Base-by-base conservation (phyloP, 306 rosid genomes). In the Quercus rubra region DNA sequence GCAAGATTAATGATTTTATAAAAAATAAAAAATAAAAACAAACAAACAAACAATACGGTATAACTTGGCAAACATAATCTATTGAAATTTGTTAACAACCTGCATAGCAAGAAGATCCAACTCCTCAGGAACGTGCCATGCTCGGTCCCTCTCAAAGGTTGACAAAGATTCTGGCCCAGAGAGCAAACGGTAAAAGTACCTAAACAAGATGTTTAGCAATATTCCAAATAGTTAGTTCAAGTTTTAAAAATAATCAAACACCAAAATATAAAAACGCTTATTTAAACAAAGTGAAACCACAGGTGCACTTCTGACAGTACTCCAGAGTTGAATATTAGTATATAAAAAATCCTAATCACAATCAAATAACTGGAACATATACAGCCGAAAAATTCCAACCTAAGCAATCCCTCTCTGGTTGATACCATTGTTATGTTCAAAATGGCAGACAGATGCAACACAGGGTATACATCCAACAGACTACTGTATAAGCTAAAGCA, bases 111-210 rank as follows among this genome's bases (percentile, higher is more conserved):
- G 74, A 79, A 95, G 80, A 87, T 87, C 85, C 33, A 95, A 92
- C 55, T 87, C 93, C 86, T 91, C 97, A 0, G 89, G 80, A 72
- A 95, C 88, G 79, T 95, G 97, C 99, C 97, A 95, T 76, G 93
- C 97, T 17, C 92, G 92, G 77, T 89, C 92, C 76, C 88, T 95
- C 80, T 93, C 99, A 55, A 95, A 91, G 61, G 91, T 79, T 67
- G 98, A 90, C 87, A 95, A 77, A 70, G 91, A 84, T 63, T 91
- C 99, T 33, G 94, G 82, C 78, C 99, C 98, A 57, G 89, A 95
- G 6, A 93, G 83, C 78, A 93, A 81, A 51, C 98, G 97, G 74
- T 93, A 95, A 80, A 86, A 95, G 88, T 95, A 95, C 74, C 99
- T 93, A 80, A 83, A 66, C 20, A 49, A 33, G 61, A 68, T 52